phyloP scores from a whole-genome alignment of 139 green algal genomes.

The Pleodorina starrii region DNA sequence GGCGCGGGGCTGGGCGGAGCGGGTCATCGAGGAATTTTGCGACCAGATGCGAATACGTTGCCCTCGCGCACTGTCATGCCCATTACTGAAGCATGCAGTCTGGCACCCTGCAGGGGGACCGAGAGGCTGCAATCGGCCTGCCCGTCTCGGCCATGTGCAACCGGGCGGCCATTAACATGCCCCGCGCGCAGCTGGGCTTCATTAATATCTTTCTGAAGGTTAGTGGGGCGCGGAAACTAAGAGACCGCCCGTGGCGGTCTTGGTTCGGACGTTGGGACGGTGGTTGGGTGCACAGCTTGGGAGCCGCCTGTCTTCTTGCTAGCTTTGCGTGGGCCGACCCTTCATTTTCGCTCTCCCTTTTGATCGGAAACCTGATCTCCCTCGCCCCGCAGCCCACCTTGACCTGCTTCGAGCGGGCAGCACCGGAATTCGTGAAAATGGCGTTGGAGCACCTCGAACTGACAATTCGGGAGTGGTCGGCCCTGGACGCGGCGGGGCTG shows the following conservation, averaged over 20 bases:
- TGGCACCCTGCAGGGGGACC: constrained; percentile 77
- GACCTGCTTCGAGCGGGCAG: constrained; percentile 56
- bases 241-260: too few species aligned
- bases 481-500: constrained; percentile 60
- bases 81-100: too few species aligned
- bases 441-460: constrained; percentile 64
- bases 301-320: background rate
- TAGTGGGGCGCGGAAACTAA: background rate
- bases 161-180: constrained; percentile 71
- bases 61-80: too few species aligned
- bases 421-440: constrained; percentile 61
- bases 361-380: background rate
- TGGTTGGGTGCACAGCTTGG: too few species aligned
- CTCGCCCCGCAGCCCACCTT: constrained; percentile 62
- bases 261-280: too few species aligned
- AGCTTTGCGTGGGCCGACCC: too few species aligned
- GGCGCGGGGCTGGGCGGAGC: constrained; percentile 70
- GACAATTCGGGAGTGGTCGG: constrained; percentile 63
- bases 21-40: constrained; percentile 77
- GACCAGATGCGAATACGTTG: constrained; percentile 58
- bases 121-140: constrained; percentile 73
- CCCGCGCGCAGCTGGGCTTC: constrained; percentile 78
- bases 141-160: constrained; percentile 81
- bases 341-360: background rate
- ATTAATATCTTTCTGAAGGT: constrained; percentile 73